Base-by-base conservation (phyloP, 345 rosid genomes). In the Gossypium raimondii region DNA sequence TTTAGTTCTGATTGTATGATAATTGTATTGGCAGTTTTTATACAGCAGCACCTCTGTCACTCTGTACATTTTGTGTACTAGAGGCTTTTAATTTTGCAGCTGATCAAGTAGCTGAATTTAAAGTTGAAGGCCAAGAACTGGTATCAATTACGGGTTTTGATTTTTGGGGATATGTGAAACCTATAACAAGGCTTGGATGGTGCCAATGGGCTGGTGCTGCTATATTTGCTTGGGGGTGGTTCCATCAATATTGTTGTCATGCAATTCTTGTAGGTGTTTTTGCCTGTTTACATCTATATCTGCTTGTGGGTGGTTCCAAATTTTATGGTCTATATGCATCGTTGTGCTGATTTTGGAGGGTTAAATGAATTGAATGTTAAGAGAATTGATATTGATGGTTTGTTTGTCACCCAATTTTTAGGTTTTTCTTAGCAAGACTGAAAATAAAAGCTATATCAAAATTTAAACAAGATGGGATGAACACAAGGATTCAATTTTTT, bases 121-220 rank as follows among this genome's bases (percentile, higher is more conserved):
- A 25, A 0, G 73, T 75, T 56, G 65, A 75, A 75, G 66, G 73
- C 44, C 72, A 11, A 24, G 67, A 43, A 60, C 17, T 66, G 56
- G 2, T 56, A 63, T 43, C 76, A 0, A 13, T 66, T 55, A 27
- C 47, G 12, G 57, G 56, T 45, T 56, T 41, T 44, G 66, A 75
- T 67, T 56, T 41, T 18, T 45, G 78, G 78, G 60, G 78, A 57
- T 75, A 44, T 75, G 48, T 51, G 11, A 55, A 38, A 29, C 78
- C 78, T 44, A 41, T 75, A 2, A 43, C 64, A 67, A 56, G 71
- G 20, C 67, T 75, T 56, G 78, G 73, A 43, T 75, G 73, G 73
- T 67, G 67, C 55, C 78, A 75, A 56, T 67, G 78, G 72, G 44
- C 41, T 56, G 73, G 73, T 34, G 78, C 78, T 75, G 67, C 78